Conservation (phyloP, 1,284 basidiomycete genomes). For the Violaceomyces palustris region DNA sequence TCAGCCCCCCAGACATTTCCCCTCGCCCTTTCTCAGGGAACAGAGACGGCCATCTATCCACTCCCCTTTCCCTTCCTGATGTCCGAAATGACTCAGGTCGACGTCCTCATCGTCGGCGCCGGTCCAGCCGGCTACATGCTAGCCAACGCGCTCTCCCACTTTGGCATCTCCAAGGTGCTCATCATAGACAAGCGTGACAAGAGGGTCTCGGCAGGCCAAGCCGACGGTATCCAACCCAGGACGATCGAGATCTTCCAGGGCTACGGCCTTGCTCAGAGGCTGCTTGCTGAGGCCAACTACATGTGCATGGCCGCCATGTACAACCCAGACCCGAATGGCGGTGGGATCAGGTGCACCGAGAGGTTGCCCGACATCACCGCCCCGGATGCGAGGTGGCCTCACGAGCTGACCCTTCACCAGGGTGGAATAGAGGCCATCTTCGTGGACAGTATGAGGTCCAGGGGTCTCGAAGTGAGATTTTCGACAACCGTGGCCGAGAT, state of each 20-base stretch:
- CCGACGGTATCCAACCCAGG: constrained; percentile 20
- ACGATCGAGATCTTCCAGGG: constrained; percentile 19
- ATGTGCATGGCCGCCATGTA: constrained; percentile 22
- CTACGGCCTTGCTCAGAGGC: constrained; percentile 13
- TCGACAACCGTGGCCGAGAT: constrained; percentile 8
- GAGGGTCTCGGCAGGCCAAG: constrained; percentile 20
- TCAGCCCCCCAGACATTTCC: too few relatives aligned
- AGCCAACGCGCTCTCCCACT: constrained; percentile 15
- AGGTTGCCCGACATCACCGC: constrained; percentile 16
- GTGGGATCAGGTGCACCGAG: constrained; percentile 9
- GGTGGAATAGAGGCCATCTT: constrained; percentile 18
- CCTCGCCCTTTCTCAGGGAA: too few relatives aligned
- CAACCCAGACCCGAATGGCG: constrained; percentile 17
- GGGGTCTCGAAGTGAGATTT: constrained; percentile 13
- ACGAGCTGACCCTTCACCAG: constrained; percentile 19
- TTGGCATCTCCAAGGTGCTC: too few relatives aligned
- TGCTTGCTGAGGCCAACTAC: constrained; percentile 18
- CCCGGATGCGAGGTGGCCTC: constrained; percentile 17
- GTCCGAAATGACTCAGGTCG: too few relatives aligned
- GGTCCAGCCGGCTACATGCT: constrained; percentile 23
- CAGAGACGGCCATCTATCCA: too few relatives aligned
- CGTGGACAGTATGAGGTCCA: constrained; percentile 13
- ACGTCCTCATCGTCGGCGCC: constrained; percentile 58
- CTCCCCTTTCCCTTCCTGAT: too few relatives aligned
- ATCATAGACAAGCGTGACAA: constrained; percentile 25